These are phyloP conservation scores for Trichosporon ovoides DNA, from an alignment of 1,284 basidiomycete genomes.

Conservation along the genomic window DNA sequence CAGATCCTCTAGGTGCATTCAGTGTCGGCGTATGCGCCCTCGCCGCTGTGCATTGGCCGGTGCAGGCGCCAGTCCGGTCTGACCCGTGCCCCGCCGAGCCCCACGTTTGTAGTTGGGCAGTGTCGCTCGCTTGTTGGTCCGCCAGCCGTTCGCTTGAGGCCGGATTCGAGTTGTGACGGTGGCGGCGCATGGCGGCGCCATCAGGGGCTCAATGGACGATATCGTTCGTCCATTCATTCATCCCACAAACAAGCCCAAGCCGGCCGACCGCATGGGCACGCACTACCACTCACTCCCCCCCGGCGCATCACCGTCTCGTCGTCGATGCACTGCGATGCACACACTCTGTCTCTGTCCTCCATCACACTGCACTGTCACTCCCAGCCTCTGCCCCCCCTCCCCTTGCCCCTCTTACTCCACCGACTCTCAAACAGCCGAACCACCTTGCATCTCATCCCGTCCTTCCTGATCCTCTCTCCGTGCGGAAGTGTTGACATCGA, in stretches of 20 bases:
- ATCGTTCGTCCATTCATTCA: constrained; percentile 4
- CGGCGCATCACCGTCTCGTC: background rate
- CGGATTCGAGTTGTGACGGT: background rate
- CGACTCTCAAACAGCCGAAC: too few species aligned
- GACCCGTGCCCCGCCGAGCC: constrained; percentile 5
- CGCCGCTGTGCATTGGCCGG: background rate
- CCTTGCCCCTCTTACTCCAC: too few species aligned
- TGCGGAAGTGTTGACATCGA: too few species aligned
- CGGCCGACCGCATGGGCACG: background rate
- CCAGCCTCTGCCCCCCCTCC: too few species aligned
- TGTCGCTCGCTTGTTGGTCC: background rate
- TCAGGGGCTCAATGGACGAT: background rate
- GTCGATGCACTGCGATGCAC: background rate
- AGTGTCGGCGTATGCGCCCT: too few species aligned
- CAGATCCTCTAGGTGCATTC: too few species aligned
- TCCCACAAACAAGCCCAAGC: background rate
- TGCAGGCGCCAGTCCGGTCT: background rate
- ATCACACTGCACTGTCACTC: background rate
- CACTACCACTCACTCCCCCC: background rate
- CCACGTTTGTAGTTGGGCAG: background rate
- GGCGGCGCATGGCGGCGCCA: background rate
- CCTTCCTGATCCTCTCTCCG: too few species aligned
- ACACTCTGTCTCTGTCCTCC: too few species aligned
- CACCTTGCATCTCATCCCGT: too few species aligned
- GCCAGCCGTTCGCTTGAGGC: background rate